These are phyloP conservation scores for Exophiala viscosa DNA, from an alignment of 2,329 filamentous ascomycete genomes.

Conservation along the genomic window DNA sequence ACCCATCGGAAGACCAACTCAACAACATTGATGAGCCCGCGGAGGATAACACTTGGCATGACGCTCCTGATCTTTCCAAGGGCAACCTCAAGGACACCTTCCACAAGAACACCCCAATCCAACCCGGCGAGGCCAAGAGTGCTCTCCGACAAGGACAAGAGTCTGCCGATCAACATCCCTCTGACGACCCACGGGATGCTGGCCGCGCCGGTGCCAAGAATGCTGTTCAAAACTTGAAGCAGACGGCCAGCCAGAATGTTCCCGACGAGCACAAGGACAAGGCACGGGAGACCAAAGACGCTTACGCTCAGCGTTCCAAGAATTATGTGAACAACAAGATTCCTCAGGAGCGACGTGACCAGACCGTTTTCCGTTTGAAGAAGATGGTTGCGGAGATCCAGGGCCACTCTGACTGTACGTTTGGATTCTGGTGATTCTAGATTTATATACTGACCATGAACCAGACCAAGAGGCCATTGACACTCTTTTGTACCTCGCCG, in stretches of 20 bases:
- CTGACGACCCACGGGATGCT: conserved; percentile 30
- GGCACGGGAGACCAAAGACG: conserved; percentile 31
- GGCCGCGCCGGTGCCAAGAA: conserved; percentile 34
- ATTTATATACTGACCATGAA: conserved; percentile 13
- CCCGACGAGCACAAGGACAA: conserved; percentile 58
- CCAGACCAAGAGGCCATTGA: conserved; percentile 80
- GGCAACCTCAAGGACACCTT: conserved; percentile 60
- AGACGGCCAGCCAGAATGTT: conserved; percentile 60
- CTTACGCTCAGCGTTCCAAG: conserved; percentile 50
- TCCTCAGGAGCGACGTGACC: conserved; percentile 86
- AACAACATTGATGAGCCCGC: conserved; percentile 76
- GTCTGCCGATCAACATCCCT: conserved; percentile 47
- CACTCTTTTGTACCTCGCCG: conserved; percentile 77
- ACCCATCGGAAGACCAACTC: conserved; percentile 73
- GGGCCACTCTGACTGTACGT: conserved; percentile 79
- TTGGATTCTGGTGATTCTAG: conserved; percentile 27
- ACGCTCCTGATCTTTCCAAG: conserved; percentile 71
- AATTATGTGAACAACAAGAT: conserved; percentile 83
- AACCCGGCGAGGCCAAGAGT: conserved; percentile 58
- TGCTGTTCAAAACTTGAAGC: conserved; percentile 44
- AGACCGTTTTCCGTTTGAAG: conserved; percentile 87
- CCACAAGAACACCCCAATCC: conserved; percentile 55
- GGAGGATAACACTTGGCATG: conserved; percentile 90
- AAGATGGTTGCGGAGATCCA: conserved; percentile 98
- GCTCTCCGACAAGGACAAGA: conserved; percentile 56